phyloP scores from a whole-genome alignment of 108 stramenopile genomes.

The Bacterosira constricta region DNA sequence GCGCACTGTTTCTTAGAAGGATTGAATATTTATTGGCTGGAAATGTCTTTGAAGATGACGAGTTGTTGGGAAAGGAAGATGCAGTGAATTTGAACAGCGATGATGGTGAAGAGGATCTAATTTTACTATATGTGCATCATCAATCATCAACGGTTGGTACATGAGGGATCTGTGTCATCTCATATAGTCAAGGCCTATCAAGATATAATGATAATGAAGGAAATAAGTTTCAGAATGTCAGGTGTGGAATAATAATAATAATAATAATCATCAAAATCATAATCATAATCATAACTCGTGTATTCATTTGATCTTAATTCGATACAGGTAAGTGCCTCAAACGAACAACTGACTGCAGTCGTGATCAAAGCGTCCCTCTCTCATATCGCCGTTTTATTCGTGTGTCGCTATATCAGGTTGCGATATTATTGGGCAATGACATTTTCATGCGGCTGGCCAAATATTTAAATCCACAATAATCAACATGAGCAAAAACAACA shows the following conservation, averaged over 20 bases:
- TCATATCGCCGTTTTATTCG: too few relatives aligned
- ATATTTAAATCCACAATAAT: too few relatives aligned
- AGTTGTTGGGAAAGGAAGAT: too few relatives aligned
- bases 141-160: conserved; percentile 64
- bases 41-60: conserved; percentile 30
- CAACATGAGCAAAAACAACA: too few relatives aligned
- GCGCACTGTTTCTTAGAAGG: conserved; percentile 57
- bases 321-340: too few relatives aligned
- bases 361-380: too few relatives aligned
- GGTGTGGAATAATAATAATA: conserved; percentile 22
- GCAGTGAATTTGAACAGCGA: conserved; percentile 38
- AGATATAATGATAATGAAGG: conserved; percentile 1
- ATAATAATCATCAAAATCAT: conserved; percentile 68
- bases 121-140: conserved; percentile 65
- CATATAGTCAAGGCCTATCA: conserved; percentile 64
- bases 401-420: too few relatives aligned
- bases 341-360: too few relatives aligned
- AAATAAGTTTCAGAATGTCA: not conserved
- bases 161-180: conserved; percentile 71
- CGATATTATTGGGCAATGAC: too few relatives aligned
- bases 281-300: conserved; percentile 79
- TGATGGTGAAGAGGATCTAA: conserved; percentile 42
- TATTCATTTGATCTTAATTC: conserved; percentile 74
- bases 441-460: too few relatives aligned
- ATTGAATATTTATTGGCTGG: conserved; percentile 66